Evolutionary conservation across 2,329 filamentous ascomycete species (phyloP), one percentile per base, ranked within the genome.

Genomic region (Coniella lustricola): DNA sequence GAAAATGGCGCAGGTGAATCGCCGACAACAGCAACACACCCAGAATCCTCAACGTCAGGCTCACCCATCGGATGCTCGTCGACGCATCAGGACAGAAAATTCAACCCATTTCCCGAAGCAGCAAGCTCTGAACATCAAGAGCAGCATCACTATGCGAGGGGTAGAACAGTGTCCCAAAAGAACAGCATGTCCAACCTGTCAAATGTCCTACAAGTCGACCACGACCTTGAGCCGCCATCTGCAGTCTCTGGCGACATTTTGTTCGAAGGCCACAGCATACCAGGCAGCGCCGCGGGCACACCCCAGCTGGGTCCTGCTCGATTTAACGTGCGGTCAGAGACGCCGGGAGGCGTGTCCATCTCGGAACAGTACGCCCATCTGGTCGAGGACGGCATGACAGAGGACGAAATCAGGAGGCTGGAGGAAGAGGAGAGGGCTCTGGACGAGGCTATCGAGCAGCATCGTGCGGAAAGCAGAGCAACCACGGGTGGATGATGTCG

Each of bases 351-450:
- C 45, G 60, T 66, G 37, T 57, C 64, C 4, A 61, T 66, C 39
- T 57, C 64, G 7, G 57, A 62, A 17, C 64, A 64, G 22, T 73
- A 76, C 39, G 70, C 72, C 16, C 75, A 78, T 52, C 61, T 81
- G 31, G 72, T 79, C 4, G 77, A 81, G 57, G 76, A 79, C n/a
- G 74, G 75, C 43, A 81, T 81, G 77, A 79, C 77, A 41, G 65
- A 67, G 8, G 76, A 74, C 0, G 75, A 81, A 58, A 76, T 81
- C 41, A 65, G 70, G 44, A 61, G 73, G 54, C 55, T 81, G 36
- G 76, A 79, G 56, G 77, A 79, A 53, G 77, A 81, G 58, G 78
- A 82, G 62, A 61, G 73, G 51, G 70, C 75, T 52, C 64, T 82
- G 32, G 78, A 81, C 48, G 73, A 67, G 13, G 78, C 74, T 25